phyloP scores from a whole-genome alignment of 1,284 basidiomycete species.

The Naganishia sp. region DNA sequence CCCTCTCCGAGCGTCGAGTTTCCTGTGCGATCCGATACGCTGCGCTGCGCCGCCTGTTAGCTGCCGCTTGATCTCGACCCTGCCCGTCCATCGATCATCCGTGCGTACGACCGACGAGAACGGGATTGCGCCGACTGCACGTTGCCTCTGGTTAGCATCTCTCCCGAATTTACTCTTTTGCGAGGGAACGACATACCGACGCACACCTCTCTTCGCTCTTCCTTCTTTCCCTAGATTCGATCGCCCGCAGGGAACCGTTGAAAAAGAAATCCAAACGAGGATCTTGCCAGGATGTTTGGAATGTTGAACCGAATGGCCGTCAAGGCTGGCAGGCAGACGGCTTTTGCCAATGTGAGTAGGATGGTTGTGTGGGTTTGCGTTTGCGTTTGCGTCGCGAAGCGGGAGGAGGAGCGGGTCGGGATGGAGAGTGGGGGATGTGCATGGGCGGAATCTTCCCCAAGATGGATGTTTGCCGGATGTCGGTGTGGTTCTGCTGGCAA shows the following conservation, averaged over 20 bases:
- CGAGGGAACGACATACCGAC: neutral
- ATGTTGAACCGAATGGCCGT: slow-evolving; percentile 30
- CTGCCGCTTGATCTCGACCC: slow-evolving; percentile 13
- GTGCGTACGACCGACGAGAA: no score
- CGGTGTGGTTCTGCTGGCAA: neutral
- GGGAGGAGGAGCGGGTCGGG: neutral
- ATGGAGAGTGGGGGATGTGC: no score
- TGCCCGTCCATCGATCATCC: neutral
- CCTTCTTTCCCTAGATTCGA: slow-evolving; percentile 5
- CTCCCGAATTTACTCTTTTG: neutral
- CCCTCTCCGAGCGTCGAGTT: neutral
- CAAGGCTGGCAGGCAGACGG: slow-evolving; percentile 29
- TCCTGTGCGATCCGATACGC: slow-evolving; percentile 1
- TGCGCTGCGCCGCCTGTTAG: neutral
- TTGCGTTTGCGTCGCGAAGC: neutral
- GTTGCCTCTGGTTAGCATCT: slow-evolving; percentile 10
- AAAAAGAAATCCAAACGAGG: slow-evolving; percentile 3
- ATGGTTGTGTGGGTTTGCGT: neutral
- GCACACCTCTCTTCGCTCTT: neutral
- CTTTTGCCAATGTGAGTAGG: slow-evolving; percentile 22
- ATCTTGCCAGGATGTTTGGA: slow-evolving; percentile 20
- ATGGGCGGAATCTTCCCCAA: no score
- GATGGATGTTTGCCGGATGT: neutral
- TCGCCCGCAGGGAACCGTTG: neutral
- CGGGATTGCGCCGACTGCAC: no score